These are phyloP conservation scores for Umbelopsis ramanniana DNA, from an alignment of 192 early-diverging fungal species.

Conservation along the genomic window DNA sequence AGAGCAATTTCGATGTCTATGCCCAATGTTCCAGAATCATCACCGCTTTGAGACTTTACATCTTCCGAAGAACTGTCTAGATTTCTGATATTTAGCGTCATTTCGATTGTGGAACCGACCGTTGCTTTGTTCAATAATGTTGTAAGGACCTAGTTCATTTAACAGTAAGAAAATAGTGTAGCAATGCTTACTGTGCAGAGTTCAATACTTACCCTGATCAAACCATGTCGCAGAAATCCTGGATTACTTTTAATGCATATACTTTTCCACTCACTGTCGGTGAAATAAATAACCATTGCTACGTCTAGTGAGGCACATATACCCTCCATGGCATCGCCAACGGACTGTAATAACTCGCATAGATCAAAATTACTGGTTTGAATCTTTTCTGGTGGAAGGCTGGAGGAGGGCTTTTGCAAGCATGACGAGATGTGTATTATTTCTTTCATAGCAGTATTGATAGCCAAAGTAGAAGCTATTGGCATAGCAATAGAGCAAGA, in stretches of 20 bases:
- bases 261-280: constrained; percentile 52
- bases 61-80: neutral
- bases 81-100: neutral
- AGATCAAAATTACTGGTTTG: constrained; percentile 54
- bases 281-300: constrained; percentile 55
- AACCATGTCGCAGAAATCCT: constrained; percentile 51
- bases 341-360: constrained; percentile 54
- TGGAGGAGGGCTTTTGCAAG: constrained; percentile 23
- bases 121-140: neutral
- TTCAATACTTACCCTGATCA: constrained; percentile 47
- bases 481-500: constrained; percentile 61
- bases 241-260: constrained; percentile 55
- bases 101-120: neutral
- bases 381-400: neutral
- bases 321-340: constrained; percentile 60
- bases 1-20: neutral
- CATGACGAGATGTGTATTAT: constrained; percentile 49
- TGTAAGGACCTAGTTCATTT: neutral
- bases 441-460: constrained; percentile 56
- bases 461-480: constrained; percentile 51
- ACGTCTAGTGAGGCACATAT: constrained; percentile 50
- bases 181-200: neutral
- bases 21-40: neutral
- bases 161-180: neutral
- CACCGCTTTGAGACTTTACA: neutral